These are phyloP conservation scores for Curvularia sp. DNA, from an alignment of 2,329 filamentous ascomycete species.

Conservation along the genomic window DNA sequence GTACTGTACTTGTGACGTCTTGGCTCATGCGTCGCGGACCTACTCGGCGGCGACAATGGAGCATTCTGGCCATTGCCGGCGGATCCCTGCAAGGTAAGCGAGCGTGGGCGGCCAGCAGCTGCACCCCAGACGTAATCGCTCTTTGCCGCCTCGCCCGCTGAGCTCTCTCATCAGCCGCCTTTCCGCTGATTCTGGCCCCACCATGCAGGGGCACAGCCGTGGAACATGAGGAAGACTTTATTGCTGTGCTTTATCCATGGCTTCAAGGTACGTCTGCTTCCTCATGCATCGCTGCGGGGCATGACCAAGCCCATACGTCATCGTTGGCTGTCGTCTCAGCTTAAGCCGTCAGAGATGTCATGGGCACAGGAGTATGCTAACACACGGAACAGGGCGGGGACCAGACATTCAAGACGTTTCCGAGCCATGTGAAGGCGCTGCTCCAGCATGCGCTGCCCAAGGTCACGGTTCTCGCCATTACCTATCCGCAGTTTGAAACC, in stretches of 20 bases:
- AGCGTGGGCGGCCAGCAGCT: conserved; percentile 21
- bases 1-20: background rate
- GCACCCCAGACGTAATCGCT: conserved; percentile 37
- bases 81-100: conserved; percentile 23
- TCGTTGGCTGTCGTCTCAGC: conserved; percentile 3
- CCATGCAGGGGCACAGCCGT: conserved; percentile 47
- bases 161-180: conserved; percentile 9
- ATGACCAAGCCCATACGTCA: conserved; percentile 7
- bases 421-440: conserved; percentile 71
- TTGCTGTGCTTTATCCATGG: conserved; percentile 86
- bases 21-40: conserved; percentile 7
- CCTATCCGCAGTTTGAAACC: conserved; percentile 87
- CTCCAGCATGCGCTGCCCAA: conserved; percentile 72
- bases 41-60: background rate
- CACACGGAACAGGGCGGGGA: conserved; percentile 68
- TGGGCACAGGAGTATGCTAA: conserved; percentile 20
- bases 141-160: conserved; percentile 1
- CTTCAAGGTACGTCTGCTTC: conserved; percentile 69
- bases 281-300: background rate
- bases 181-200: conserved; percentile 18
- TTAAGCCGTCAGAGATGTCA: conserved; percentile 1
- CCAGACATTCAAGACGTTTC: conserved; percentile 78
- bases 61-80: conserved; percentile 4
- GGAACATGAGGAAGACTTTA: conserved; percentile 76
- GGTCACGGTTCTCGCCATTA: conserved; percentile 69